phyloP scores from a whole-genome alignment of 1,284 basidiomycete genomes.

The Moniliophthora roreri region DNA sequence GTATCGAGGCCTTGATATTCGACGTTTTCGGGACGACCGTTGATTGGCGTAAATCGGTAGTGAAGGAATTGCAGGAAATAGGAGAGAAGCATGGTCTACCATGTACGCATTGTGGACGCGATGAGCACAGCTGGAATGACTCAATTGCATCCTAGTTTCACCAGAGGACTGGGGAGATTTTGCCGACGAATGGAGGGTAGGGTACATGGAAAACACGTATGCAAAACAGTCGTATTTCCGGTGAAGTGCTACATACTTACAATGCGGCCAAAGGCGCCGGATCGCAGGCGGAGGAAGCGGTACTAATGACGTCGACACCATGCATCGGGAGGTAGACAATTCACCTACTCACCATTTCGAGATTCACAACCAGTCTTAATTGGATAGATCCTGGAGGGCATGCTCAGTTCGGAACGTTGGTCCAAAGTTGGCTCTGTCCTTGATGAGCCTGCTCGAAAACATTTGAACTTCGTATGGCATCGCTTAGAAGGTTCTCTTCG shows the following conservation, averaged over 20 bases:
- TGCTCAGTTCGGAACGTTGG: conserved; percentile 52
- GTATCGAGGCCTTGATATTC: conserved; percentile 56
- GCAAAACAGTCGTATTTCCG: conserved; percentile 19
- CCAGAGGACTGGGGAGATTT: conserved; percentile 46
- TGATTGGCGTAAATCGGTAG: conserved; percentile 56
- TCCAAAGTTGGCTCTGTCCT: conserved; percentile 39
- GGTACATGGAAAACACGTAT: conserved; percentile 49
- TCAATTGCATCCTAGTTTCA: background rate
- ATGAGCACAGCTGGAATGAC: background rate
- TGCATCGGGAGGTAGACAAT: conserved; percentile 51
- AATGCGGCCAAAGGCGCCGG: conserved; percentile 23
- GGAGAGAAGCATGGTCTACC: conserved; percentile 26
- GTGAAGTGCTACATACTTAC: background rate
- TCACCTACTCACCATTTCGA: background rate
- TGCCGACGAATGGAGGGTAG: conserved; percentile 54
- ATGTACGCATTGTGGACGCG: background rate
- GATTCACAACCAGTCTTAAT: background rate
- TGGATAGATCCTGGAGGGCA: conserved; percentile 51
- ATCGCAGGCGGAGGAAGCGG: conserved; percentile 47
- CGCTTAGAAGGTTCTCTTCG: conserved; percentile 49
- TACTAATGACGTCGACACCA: conserved; percentile 50
- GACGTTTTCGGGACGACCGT: conserved; percentile 68
- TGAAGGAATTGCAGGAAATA: conserved; percentile 35
- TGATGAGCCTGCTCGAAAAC: conserved; percentile 39
- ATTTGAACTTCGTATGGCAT: conserved; percentile 57